phyloP scores from a whole-genome alignment of 2,329 filamentous ascomycete species.

The Dactylellina parvicollis region DNA sequence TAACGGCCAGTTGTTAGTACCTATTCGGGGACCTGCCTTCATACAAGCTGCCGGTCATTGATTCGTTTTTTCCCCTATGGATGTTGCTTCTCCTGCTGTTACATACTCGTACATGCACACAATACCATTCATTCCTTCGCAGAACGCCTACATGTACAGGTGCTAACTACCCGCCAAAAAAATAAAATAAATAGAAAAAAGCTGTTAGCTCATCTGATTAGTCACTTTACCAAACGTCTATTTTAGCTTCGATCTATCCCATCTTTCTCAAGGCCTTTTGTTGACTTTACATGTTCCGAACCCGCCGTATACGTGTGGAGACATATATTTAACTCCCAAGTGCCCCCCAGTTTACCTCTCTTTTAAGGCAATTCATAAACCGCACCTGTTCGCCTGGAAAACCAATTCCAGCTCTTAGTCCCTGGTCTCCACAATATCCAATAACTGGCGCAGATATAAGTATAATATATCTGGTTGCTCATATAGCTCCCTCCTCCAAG shows the following conservation, averaged over 20 bases:
- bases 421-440: conserved; percentile 33
- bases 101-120: conserved; percentile 20
- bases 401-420: conserved; percentile 10
- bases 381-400: conserved; percentile 28
- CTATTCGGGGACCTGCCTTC: conserved; percentile 33
- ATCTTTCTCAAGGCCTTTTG: conserved; percentile 19
- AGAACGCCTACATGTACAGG: not conserved
- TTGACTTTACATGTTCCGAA: conserved; percentile 27
- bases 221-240: conserved; percentile 42
- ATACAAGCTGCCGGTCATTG: conserved; percentile 17
- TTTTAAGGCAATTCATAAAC: conserved; percentile 26
- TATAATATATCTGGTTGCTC: conserved; percentile 31
- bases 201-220: conserved; percentile 50
- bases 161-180: conserved; percentile 1
- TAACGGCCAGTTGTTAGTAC: conserved; percentile 51
- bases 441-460: conserved; percentile 35
- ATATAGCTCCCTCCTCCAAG: conserved; percentile 46
- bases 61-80: conserved; percentile 12
- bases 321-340: conserved; percentile 24
- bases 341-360: conserved; percentile 5
- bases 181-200: conserved; percentile 14
- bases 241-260: conserved; percentile 48
- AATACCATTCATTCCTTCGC: not conserved
- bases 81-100: conserved; percentile 36
- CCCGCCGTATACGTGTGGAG: conserved; percentile 49